A percentile compares a stretch with the other conserved stretches of the same genome.
Conservation (phyloP, 371 early-diverging fungal species). For the Mucor irregularis region DNA sequence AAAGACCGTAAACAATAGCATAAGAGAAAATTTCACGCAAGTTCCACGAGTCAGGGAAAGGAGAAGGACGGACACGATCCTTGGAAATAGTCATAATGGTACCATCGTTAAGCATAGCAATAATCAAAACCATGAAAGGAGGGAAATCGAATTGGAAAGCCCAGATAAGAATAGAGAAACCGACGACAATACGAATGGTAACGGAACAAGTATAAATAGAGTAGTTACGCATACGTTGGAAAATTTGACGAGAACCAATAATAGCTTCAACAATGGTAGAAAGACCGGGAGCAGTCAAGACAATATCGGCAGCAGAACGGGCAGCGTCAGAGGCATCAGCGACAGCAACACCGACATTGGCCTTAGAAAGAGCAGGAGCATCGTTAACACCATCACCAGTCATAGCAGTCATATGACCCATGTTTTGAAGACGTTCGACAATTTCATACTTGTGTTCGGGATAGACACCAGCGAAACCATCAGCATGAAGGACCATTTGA, state of each 20-base stretch:
- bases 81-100: conserved; percentile 63
- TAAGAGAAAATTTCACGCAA: conserved; percentile 58
- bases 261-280: conserved; percentile 70
- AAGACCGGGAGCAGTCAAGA: conserved; percentile 78
- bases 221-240: conserved; percentile 70
- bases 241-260: conserved; percentile 66
- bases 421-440: conserved; percentile 84
- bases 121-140: conserved; percentile 63
- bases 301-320: conserved; percentile 76
- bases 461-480: conserved; percentile 89
- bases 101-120: conserved; percentile 62
- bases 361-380: conserved; percentile 89
- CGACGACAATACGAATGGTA: conserved; percentile 62
- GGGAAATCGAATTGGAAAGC: conserved; percentile 63
- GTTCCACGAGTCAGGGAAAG: conserved; percentile 59
- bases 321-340: conserved; percentile 78
- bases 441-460: conserved; percentile 95
- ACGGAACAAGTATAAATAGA: conserved; percentile 64
- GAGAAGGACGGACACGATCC: conserved; percentile 58
- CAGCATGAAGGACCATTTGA: conserved; percentile 76
- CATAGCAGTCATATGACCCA: conserved; percentile 84
- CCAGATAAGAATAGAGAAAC: conserved; percentile 57
- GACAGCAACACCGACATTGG: conserved; percentile 83
- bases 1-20: conserved; percentile 57
- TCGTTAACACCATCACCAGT: conserved; percentile 98